These are phyloP conservation scores for Ascochyta koolunga DNA, from an alignment of 2,329 filamentous ascomycete genomes.

Conservation along the genomic window DNA sequence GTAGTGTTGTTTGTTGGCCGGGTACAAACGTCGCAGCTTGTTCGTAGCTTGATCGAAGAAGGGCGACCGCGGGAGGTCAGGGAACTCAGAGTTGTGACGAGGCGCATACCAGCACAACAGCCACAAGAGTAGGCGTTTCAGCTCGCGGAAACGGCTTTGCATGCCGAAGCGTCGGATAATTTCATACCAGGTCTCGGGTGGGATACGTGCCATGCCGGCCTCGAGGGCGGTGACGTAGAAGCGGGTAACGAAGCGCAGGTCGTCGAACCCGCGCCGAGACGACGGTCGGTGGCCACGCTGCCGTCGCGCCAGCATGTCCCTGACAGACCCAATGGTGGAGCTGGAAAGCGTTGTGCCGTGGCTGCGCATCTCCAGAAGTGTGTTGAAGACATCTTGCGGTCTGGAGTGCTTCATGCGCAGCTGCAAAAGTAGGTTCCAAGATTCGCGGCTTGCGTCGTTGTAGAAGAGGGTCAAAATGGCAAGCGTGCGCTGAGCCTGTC, in stretches of 20 bases:
- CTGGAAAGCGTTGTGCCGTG: constrained; percentile 51
- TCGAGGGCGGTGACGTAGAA: constrained; percentile 57
- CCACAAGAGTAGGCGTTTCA: constrained; percentile 60
- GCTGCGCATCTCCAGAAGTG: constrained; percentile 59
- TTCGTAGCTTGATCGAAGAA: constrained; percentile 29
- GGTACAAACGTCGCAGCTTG: constrained; percentile 23
- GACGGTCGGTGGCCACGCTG: constrained; percentile 45
- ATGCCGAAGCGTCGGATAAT: constrained; percentile 66
- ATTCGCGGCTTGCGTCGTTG: constrained; percentile 43
- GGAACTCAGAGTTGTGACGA: constrained; percentile 24
- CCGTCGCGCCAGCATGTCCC: constrained; percentile 48
- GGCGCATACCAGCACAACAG: constrained; percentile 52
- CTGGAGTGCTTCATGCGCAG: constrained; percentile 42
- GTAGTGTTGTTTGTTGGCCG: constrained; percentile 19
- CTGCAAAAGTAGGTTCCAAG: constrained; percentile 57
- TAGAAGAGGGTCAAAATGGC: constrained; percentile 57
- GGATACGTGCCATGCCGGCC: constrained; percentile 50
- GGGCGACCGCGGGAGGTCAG: constrained; percentile 26
- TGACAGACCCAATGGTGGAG: constrained; percentile 53
- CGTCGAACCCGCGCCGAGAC: constrained; percentile 34
- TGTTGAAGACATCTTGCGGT: constrained; percentile 33
- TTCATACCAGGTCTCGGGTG: constrained; percentile 60
- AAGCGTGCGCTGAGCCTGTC: constrained; percentile 61
- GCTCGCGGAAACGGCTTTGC: constrained; percentile 57
- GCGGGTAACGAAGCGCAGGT: constrained; percentile 54